Evolutionary conservation across 2,329 filamentous ascomycete species (phyloP).

Genomic region (Xylariales sp.): DNA sequence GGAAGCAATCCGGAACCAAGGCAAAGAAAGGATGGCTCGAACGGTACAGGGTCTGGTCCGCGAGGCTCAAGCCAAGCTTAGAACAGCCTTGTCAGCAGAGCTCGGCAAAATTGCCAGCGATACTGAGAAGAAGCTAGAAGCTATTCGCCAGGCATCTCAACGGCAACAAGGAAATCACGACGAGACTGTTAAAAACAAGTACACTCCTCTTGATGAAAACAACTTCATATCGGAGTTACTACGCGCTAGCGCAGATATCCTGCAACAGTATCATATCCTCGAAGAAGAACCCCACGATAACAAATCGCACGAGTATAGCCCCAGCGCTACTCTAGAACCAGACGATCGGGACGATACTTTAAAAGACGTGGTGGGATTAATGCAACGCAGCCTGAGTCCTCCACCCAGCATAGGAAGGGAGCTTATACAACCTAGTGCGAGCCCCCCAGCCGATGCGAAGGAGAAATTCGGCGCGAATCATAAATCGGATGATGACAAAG

Average conservation of each 20-base stretch:
- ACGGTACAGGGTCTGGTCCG: neutral
- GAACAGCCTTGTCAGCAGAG: neutral
- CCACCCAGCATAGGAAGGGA: neutral
- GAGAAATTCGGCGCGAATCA: neutral
- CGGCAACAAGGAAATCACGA: neutral
- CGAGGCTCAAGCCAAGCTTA: neutral
- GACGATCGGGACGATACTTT: neutral
- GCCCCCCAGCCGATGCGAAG: neutral
- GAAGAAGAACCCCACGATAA: neutral
- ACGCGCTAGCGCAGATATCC: neutral
- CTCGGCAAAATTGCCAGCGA: neutral
- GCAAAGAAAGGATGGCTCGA: neutral
- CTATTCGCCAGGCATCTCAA: neutral
- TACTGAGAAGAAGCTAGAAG: neutral
- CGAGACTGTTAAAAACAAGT: neutral
- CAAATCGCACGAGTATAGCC: neutral
- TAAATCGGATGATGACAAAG: conserved; percentile 3
- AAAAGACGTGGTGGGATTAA: no score
- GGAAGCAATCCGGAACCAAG: neutral
- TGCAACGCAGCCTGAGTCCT: neutral
- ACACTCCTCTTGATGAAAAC: neutral
- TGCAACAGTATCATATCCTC: neutral
- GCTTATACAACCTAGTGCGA: neutral
- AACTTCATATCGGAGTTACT: neutral
- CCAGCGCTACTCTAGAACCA: neutral